phyloP scores from a whole-genome alignment of 2,329 filamentous ascomycete species.

The Phialophora tarda region DNA sequence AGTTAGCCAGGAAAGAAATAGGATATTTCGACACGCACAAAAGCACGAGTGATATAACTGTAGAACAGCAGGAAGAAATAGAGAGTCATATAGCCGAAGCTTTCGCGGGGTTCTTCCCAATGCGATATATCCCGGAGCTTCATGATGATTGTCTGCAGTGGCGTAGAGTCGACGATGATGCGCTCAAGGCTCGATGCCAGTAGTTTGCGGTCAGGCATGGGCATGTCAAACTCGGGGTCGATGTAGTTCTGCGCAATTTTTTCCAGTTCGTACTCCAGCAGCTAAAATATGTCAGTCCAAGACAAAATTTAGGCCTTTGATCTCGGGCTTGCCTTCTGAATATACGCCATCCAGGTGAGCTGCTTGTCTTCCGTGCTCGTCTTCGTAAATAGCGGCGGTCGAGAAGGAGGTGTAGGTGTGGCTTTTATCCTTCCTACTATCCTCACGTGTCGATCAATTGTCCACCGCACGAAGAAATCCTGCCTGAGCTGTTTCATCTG shows the following conservation, averaged over 20 bases:
- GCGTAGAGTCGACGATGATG: slow-evolving; percentile 23
- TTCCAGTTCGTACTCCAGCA: background rate
- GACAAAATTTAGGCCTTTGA: background rate
- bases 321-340: background rate
- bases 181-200: slow-evolving; percentile 23
- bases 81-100: slow-evolving; percentile 23
- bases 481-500: slow-evolving; percentile 31
- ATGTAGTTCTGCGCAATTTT: background rate
- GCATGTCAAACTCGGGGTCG: slow-evolving; percentile 8
- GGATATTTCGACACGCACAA: slow-evolving; percentile 9
- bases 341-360: background rate
- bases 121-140: slow-evolving; percentile 19
- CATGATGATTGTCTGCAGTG: slow-evolving; percentile 27
- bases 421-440: slow-evolving; percentile 9
- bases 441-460: slow-evolving; percentile 29
- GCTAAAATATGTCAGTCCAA: background rate
- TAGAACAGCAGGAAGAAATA: slow-evolving; percentile 29
- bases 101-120: slow-evolving; percentile 25
- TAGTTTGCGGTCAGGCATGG: slow-evolving; percentile 11
- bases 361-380: background rate
- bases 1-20: background rate
- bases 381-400: background rate
- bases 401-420: background rate
- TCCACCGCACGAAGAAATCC: slow-evolving; percentile 31
- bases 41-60: slow-evolving; percentile 18